phyloP scores from a whole-genome alignment of 1,284 basidiomycete genomes.

The Microbotryomycetes sp. region DNA sequence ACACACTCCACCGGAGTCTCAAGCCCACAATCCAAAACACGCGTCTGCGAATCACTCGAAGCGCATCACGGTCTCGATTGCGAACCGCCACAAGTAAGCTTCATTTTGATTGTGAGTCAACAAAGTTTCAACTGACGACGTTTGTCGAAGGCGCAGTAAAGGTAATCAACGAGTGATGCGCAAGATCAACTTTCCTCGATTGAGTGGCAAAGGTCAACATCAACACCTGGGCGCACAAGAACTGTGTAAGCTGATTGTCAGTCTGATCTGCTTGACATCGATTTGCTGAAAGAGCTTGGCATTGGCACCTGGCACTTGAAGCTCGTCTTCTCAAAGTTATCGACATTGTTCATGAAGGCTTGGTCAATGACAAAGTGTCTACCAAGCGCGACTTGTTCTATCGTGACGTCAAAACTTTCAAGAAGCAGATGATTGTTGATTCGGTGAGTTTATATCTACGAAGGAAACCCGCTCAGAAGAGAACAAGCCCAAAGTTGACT shows the following conservation, averaged over 20 bases:
- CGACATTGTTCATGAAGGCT: constrained; percentile 23
- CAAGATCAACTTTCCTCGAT: constrained; percentile 11
- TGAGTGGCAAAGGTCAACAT: constrained; percentile 6
- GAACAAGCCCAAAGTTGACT: background rate
- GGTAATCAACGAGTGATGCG: no score
- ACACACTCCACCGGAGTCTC: background rate
- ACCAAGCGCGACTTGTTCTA: constrained; percentile 69
- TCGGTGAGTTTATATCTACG: constrained; percentile 47
- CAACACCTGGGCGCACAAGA: constrained; percentile 12
- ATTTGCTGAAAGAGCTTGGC: background rate
- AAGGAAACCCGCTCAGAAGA: no score
- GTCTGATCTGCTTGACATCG: background rate
- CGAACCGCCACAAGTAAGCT: no score
- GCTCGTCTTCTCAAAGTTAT: constrained; percentile 20
- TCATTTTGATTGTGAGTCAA: no score
- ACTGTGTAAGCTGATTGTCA: constrained; percentile 25
- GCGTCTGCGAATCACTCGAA: background rate
- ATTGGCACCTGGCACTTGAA: background rate
- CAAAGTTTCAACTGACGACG: no score
- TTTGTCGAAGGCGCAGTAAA: no score
- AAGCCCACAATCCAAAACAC: background rate
- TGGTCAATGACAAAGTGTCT: constrained; percentile 5
- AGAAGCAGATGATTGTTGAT: constrained; percentile 65
- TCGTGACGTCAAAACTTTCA: constrained; percentile 69
- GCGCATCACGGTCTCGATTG: background rate